Percentiles rank a stretch among this genome's conserved stretches.
Conservation (phyloP, 345 rosid genomes). For the Mallotus nudiflorus region DNA sequence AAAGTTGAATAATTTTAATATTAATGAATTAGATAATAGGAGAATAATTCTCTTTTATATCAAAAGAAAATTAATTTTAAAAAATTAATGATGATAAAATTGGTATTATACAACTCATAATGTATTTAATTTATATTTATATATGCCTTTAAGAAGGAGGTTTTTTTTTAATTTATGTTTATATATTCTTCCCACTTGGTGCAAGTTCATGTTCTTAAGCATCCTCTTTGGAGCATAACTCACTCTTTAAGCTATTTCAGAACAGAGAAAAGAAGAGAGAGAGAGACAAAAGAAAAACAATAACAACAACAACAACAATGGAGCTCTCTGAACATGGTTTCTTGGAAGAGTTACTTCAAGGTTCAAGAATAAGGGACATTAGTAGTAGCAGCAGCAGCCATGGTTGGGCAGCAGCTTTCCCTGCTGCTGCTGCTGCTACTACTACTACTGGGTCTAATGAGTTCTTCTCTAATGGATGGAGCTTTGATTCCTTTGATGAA, state of each 20-base stretch:
- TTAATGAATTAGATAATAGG: too few relatives aligned
- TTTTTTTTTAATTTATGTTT: conserved; percentile 12
- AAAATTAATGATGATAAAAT: too few relatives aligned
- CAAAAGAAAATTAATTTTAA: too few relatives aligned
- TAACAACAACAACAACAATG: too few relatives aligned
- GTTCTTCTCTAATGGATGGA: conserved; percentile 48
- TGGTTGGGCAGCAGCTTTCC: conserved; percentile 28
- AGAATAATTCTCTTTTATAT: too few relatives aligned
- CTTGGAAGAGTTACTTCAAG: conserved; percentile 64
- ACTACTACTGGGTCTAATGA: conserved; percentile 30
- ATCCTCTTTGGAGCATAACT: conserved; percentile 12
- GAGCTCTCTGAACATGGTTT: conserved; percentile 68
- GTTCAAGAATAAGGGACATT: conserved; percentile 50
- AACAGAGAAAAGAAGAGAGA: not conserved
- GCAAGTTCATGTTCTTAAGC: conserved; percentile 21
- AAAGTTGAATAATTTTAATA: too few relatives aligned
- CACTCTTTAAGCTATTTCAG: not conserved
- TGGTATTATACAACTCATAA: too few relatives aligned
- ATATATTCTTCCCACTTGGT: conserved; percentile 25
- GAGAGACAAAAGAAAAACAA: conserved; percentile 23
- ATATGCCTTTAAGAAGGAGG: too few relatives aligned
- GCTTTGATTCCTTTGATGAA: conserved; percentile 48
- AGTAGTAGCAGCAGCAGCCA: too few relatives aligned
- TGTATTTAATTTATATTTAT: too few relatives aligned
- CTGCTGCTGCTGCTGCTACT: not conserved